Evolutionary conservation across 164 flowering plant species (phyloP).

Genomic region (Cinnamomum micranthum): DNA sequence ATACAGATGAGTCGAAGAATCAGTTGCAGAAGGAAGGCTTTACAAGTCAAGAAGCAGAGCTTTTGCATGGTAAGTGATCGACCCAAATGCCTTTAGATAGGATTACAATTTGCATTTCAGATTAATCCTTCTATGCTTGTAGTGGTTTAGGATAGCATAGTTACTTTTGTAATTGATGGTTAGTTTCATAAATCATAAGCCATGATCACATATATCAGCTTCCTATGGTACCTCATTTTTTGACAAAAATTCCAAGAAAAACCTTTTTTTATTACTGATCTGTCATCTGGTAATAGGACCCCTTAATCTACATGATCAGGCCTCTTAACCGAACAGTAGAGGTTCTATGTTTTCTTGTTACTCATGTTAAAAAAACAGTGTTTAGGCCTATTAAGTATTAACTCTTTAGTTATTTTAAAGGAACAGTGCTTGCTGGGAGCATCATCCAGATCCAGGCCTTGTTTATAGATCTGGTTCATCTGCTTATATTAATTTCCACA

Average conservation of each 20-base stretch:
- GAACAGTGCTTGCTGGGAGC: neutral
- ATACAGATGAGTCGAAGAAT: slow-evolving; percentile 68
- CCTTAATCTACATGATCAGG: neutral
- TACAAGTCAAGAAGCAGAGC: slow-evolving; percentile 32
- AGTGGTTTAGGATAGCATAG: neutral
- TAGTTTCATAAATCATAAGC: neutral
- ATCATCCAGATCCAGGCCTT: neutral
- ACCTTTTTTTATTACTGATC: too few relatives aligned
- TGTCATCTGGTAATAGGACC: neutral
- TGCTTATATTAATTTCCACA: neutral
- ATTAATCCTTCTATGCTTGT: neutral
- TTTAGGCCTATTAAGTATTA: neutral
- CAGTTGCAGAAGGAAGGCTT: slow-evolving; percentile 39
- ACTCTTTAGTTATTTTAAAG: neutral
- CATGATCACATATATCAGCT: neutral
- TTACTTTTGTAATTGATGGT: too few relatives aligned
- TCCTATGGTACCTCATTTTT: neutral
- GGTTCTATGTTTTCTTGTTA: neutral
- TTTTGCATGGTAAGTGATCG: slow-evolving; percentile 34
- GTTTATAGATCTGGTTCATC: neutral
- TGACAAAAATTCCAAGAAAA: neutral
- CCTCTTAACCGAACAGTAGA: neutral
- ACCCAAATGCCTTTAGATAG: neutral
- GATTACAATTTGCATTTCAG: neutral
- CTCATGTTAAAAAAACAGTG: neutral